Evolutionary conservation across 2,329 filamentous ascomycete species (phyloP), one percentile per base, ranked within the genome.

Genomic region (Chrysoporthe austroafricana): DNA sequence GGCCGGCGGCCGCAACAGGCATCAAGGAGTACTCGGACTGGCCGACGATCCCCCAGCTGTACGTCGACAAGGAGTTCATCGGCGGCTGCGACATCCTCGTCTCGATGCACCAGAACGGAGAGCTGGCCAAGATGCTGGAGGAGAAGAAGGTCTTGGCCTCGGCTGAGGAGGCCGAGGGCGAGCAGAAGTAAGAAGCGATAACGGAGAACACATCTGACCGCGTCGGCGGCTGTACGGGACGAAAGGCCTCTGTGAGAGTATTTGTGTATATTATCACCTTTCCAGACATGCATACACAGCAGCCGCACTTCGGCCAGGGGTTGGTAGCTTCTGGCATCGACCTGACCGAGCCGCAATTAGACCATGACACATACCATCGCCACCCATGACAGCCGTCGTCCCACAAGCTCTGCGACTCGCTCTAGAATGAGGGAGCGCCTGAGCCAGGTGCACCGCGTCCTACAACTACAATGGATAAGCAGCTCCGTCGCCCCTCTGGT

Each of bases 21-120:
- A 97, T 99, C 83, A 99, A 99, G 83, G 95, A 99, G 81, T 99
- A 96, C 84, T 97, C 94, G 1, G 96, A 98, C 78, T 99, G 96
- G 96, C 96, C 96, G 16, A 99, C 96, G 26, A 98, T 99, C 77
- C 96, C 96, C 7, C 96, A 99, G 80, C 86, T 99, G 21, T 99
- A 98, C 80, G 85, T 99, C 63, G 89, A 96, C 71, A 95, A 95
- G 82, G 95, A 99, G 78, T 99, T 99, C 77, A 85, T 99, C 59
- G 96, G 96, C 66, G 96, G 96, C n/a, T 97, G 94, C 78, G 96
- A 99, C 79, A 99, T 99, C 72, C 80, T 99, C 74, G 91, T 98
- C 78, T 91, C 91, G 2, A 98, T 99, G 96, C 95, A 98, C 82
- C 92, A 97, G 81, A 96, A 93, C 76, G 96, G 96, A 39, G 94